Conservation (phyloP, 1,284 basidiomycete genomes). For the Boletus semigastroideus region DNA sequence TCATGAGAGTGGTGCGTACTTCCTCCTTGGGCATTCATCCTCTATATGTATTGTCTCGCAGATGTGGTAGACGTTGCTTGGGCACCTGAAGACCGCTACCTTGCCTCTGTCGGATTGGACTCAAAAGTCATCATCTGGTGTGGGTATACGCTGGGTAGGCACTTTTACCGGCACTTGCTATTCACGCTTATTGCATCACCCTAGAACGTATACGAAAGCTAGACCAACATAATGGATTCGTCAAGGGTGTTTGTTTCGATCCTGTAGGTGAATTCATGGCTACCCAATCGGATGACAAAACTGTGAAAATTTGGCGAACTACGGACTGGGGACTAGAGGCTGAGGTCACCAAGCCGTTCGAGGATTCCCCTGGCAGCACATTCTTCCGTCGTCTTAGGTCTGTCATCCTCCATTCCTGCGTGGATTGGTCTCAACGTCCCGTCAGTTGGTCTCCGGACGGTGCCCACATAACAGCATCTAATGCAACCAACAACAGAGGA, state of each 20-base stretch:
- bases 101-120: slow-evolving; percentile 94
- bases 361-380: slow-evolving; percentile 90
- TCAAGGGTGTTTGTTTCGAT: slow-evolving; percentile 99
- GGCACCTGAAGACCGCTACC: slow-evolving; percentile 87
- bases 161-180: background rate
- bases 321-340: slow-evolving; percentile 88
- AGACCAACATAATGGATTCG: slow-evolving; percentile 91
- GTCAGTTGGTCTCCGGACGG: slow-evolving; percentile 97
- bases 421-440: slow-evolving; percentile 2
- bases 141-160: slow-evolving; percentile 78
- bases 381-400: slow-evolving; percentile 93
- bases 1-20: slow-evolving; percentile 79
- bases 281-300: slow-evolving; percentile 95
- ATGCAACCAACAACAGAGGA: slow-evolving; percentile 93
- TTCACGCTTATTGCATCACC: background rate
- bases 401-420: slow-evolving; percentile 1
- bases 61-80: slow-evolving; percentile 97
- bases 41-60: slow-evolving; percentile 31
- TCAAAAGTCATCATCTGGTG: slow-evolving; percentile 93
- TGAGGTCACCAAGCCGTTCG: slow-evolving; percentile 87
- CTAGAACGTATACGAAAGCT: slow-evolving; percentile 81
- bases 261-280: slow-evolving; percentile 96
- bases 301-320: slow-evolving; percentile 97
- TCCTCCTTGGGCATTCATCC: background rate
- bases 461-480: slow-evolving; percentile 95